Conservation (phyloP, 2,329 filamentous ascomycete genomes). For the Helicocarpus griseus region DNA sequence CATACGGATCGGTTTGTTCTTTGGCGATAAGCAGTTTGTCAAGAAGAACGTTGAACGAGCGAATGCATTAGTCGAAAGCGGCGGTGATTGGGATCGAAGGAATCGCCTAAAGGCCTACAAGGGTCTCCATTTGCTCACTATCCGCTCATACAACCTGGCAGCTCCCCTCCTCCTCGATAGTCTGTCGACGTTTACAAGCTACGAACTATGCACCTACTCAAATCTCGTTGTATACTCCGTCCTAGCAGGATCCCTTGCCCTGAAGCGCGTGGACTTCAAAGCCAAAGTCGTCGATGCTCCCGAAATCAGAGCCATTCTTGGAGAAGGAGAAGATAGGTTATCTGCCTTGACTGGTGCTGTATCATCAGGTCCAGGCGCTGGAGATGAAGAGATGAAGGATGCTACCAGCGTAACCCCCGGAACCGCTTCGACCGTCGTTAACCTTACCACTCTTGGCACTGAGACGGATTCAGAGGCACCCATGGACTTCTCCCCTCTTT, state of each 20-base stretch:
- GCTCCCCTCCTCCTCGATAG: conserved; percentile 93
- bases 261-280: conserved; percentile 98
- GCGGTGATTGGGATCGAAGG: conserved; percentile 95
- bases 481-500: conserved; percentile 81
- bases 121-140: conserved; percentile 82
- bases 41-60: conserved; percentile 92
- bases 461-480: conserved; percentile 58
- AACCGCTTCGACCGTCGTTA: conserved; percentile 63
- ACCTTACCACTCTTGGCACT: conserved; percentile 72
- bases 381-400: conserved; percentile 66
- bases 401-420: conserved; percentile 36
- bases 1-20: conserved; percentile 92
- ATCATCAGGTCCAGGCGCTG: conserved; percentile 68
- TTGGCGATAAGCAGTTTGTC: conserved; percentile 81
- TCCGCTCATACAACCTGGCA: conserved; percentile 80
- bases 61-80: conserved; percentile 80
- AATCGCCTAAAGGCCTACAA: conserved; percentile 99
- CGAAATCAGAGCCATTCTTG: conserved; percentile 94
- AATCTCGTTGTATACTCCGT: conserved; percentile 92
- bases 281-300: conserved; percentile 96
- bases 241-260: conserved; percentile 81
- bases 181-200: conserved; percentile 95
- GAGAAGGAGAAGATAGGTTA: conserved; percentile 78
- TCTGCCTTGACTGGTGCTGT: conserved; percentile 69
- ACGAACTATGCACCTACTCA: conserved; percentile 96